Conservation (phyloP, 2,329 filamentous ascomycete genomes). For the Exophiala xenobiotica region DNA sequence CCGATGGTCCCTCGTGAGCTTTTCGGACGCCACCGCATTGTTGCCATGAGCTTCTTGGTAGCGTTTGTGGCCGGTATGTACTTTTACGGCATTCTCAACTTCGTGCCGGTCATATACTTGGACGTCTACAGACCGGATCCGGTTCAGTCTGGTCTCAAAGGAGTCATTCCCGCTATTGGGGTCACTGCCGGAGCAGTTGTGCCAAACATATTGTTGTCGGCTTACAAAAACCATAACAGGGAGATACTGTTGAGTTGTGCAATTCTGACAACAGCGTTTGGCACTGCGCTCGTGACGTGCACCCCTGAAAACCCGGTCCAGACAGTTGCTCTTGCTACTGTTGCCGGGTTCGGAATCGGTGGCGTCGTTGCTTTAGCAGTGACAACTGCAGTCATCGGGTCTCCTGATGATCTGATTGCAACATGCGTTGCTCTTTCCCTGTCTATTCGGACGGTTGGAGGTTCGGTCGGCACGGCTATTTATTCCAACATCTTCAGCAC, state of each 20-base stretch:
- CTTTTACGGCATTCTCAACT: constrained; percentile 55
- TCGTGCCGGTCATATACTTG: constrained; percentile 64
- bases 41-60: constrained; percentile 56
- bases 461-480: constrained; percentile 4
- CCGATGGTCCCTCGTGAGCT: constrained; percentile 47
- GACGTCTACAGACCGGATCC: constrained; percentile 66
- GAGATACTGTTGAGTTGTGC: background rate
- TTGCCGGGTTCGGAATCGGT: constrained; percentile 4
- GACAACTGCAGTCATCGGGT: constrained; percentile 1
- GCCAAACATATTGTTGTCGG: constrained; percentile 6
- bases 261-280: background rate
- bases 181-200: constrained; percentile 6
- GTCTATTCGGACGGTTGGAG: constrained; percentile 5
- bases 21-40: constrained; percentile 50
- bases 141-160: constrained; percentile 57
- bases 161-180: constrained; percentile 1
- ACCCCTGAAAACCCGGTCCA: background rate
- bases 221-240: background rate
- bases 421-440: constrained; percentile 5
- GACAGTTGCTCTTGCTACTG: background rate
- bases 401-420: constrained; percentile 3
- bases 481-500: constrained; percentile 6
- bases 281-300: background rate
- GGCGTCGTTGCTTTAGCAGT: background rate
- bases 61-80: constrained; percentile 57